Conservation (phyloP, 306 rosid genomes). For the Quercus alba region DNA sequence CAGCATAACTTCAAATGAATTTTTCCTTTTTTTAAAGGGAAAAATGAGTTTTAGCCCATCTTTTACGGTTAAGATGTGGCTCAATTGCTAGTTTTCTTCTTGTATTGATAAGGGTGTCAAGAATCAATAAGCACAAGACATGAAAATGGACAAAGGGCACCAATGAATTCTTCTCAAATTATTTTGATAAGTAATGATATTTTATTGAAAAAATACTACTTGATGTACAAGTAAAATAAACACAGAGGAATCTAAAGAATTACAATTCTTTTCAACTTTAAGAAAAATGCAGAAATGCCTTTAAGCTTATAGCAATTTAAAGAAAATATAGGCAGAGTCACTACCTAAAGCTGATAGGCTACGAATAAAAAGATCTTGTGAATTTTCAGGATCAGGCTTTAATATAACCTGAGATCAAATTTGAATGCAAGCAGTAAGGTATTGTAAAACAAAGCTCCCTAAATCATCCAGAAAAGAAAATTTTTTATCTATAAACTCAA, state of each 20-base stretch:
- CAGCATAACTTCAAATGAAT: not conserved
- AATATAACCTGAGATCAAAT: slow-evolving; percentile 70
- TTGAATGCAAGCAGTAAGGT: slow-evolving; percentile 11
- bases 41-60: not conserved
- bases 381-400: slow-evolving; percentile 99
- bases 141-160: not conserved
- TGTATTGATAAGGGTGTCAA: not conserved
- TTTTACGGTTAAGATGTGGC: not conserved
- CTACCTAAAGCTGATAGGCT: slow-evolving; percentile 94
- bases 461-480: slow-evolving; percentile 3
- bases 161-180: not conserved
- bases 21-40: not conserved
- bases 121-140: not conserved
- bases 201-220: too few species aligned
- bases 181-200: too few species aligned
- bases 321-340: slow-evolving; percentile 10
- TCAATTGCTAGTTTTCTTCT: not conserved
- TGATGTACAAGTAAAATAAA: too few species aligned
- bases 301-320: not conserved
- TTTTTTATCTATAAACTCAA: not conserved
- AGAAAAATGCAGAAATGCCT: not conserved
- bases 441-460: not conserved
- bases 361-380: slow-evolving; percentile 85
- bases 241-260: too few species aligned
- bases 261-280: not conserved